A percentile compares a stretch with the other conserved stretches of the same genome.
phyloP scores from a whole-genome alignment of 1,139 yeast species.

The Hansenula lynferdii region DNA sequence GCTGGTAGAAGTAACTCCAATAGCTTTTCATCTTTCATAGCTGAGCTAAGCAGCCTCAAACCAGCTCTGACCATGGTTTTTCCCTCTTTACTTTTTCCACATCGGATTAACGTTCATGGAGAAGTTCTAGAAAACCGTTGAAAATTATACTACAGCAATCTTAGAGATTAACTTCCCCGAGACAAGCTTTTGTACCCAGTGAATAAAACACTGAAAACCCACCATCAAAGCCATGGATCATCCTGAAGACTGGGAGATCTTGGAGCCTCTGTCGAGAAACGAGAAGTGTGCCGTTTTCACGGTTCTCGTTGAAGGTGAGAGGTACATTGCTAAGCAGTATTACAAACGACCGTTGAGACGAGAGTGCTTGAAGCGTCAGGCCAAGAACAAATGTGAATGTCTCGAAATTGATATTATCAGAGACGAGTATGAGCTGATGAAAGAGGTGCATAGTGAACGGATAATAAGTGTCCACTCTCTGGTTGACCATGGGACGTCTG shows the following conservation, averaged over 20 bases:
- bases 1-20: slow-evolving; percentile 24
- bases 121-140: too few relatives aligned
- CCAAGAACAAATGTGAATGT: background rate
- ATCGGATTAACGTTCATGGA: too few relatives aligned
- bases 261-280: background rate
- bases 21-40: slow-evolving; percentile 5
- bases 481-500: slow-evolving; percentile 2
- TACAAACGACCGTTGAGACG: slow-evolving; percentile 6
- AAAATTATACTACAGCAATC: too few relatives aligned
- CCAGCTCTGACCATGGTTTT: background rate
- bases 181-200: too few relatives aligned
- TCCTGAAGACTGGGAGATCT: background rate
- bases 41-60: slow-evolving; percentile 4
- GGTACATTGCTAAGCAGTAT: slow-evolving; percentile 5
- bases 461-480: slow-evolving; percentile 2
- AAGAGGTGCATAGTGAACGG: background rate
- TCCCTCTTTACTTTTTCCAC: too few relatives aligned
- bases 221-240: background rate
- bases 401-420: slow-evolving; percentile 4
- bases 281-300: background rate
- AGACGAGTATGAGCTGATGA: slow-evolving; percentile 3
- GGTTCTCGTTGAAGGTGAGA: background rate
- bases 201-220: too few relatives aligned
- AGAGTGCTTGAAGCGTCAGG: slow-evolving; percentile 2
- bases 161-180: too few relatives aligned